Evolutionary conservation across 2,329 filamentous ascomycete genomes (phyloP).

Genomic region (Fusarium piperis): DNA sequence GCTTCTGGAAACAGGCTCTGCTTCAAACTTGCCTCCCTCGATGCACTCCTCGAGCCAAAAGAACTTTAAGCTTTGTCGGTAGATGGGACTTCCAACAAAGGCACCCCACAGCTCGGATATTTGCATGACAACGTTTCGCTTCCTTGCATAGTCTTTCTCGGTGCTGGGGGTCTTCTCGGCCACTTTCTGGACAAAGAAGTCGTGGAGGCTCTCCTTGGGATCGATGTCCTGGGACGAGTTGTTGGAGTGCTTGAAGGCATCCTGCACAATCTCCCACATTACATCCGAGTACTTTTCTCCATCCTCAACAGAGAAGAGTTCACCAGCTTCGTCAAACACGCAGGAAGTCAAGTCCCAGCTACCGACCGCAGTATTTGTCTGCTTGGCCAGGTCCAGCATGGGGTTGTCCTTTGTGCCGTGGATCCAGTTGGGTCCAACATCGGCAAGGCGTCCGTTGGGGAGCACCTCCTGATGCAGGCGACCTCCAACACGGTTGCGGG

Average conservation of each 20-base stretch:
- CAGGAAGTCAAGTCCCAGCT: slow-evolving; percentile 63
- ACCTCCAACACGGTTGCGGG: slow-evolving; percentile 72
- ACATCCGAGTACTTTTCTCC: slow-evolving; percentile 59
- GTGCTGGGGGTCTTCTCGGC: slow-evolving; percentile 57
- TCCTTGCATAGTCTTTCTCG: slow-evolving; percentile 51
- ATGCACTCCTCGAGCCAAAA: slow-evolving; percentile 84
- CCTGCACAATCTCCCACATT: slow-evolving; percentile 75
- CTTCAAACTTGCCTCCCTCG: slow-evolving; percentile 65
- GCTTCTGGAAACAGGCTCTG: not conserved
- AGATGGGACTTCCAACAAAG: slow-evolving; percentile 73
- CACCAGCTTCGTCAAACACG: slow-evolving; percentile 66
- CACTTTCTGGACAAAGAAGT: slow-evolving; percentile 62
- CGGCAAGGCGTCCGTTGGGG: slow-evolving; percentile 60
- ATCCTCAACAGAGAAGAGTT: slow-evolving; percentile 57
- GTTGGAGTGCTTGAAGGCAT: slow-evolving; percentile 74
- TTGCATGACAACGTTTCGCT: slow-evolving; percentile 58
- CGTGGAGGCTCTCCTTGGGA: slow-evolving; percentile 58
- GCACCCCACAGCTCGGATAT: slow-evolving; percentile 74
- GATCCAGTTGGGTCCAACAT: slow-evolving; percentile 81
- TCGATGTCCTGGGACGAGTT: slow-evolving; percentile 60
- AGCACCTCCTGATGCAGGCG: slow-evolving; percentile 65
- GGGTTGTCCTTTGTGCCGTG: slow-evolving; percentile 78
- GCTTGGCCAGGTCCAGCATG: slow-evolving; percentile 71
- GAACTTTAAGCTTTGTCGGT: slow-evolving; percentile 75
- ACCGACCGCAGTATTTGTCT: slow-evolving; percentile 63